phyloP scores from a whole-genome alignment of 1,284 basidiomycete species.

The Microbotryum scabiosae region DNA sequence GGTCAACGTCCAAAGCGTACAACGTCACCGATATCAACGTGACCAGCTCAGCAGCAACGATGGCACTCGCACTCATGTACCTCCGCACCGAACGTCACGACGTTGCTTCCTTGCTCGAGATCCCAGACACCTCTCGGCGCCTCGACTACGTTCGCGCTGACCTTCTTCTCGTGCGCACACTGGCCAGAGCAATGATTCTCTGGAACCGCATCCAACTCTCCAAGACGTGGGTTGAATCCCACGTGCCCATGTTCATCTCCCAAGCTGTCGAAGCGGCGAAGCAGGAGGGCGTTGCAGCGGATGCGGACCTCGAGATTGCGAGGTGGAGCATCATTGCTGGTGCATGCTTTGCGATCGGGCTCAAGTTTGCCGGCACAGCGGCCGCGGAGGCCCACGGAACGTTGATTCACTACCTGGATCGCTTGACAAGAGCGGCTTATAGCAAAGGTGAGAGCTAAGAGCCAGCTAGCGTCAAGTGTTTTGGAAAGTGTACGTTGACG shows the following conservation, averaged over 20 bases:
- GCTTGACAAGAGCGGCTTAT: slow-evolving; percentile 51
- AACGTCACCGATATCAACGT: slow-evolving; percentile 68
- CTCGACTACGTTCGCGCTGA: slow-evolving; percentile 82
- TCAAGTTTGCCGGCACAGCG: slow-evolving; percentile 90
- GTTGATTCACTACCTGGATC: slow-evolving; percentile 70
- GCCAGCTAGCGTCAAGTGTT: neutral
- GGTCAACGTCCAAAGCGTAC: slow-evolving; percentile 34
- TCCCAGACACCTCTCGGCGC: slow-evolving; percentile 68
- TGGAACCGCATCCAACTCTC: slow-evolving; percentile 72
- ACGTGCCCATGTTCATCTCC: slow-evolving; percentile 63
- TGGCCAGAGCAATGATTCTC: slow-evolving; percentile 73
- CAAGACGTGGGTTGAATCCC: slow-evolving; percentile 64
- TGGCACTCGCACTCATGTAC: slow-evolving; percentile 88
- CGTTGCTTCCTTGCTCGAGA: slow-evolving; percentile 69
- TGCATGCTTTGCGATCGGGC: slow-evolving; percentile 78
- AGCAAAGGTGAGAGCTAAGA: slow-evolving; percentile 35
- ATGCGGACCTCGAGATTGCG: slow-evolving; percentile 47
- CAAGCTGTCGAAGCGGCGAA: slow-evolving; percentile 47
- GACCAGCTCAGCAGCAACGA: slow-evolving; percentile 80
- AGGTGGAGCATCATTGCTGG: slow-evolving; percentile 84
- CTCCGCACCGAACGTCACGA: slow-evolving; percentile 73
- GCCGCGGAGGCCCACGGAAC: slow-evolving; percentile 73
- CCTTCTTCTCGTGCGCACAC: slow-evolving; percentile 69
- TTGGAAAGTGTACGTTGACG: no score
- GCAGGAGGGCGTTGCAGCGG: neutral